A percentile compares a stretch with the other conserved stretches of the same genome.
Conservation (phyloP, 1,284 basidiomycete genomes). For the Sporisorium iseilematis-ciliati region DNA sequence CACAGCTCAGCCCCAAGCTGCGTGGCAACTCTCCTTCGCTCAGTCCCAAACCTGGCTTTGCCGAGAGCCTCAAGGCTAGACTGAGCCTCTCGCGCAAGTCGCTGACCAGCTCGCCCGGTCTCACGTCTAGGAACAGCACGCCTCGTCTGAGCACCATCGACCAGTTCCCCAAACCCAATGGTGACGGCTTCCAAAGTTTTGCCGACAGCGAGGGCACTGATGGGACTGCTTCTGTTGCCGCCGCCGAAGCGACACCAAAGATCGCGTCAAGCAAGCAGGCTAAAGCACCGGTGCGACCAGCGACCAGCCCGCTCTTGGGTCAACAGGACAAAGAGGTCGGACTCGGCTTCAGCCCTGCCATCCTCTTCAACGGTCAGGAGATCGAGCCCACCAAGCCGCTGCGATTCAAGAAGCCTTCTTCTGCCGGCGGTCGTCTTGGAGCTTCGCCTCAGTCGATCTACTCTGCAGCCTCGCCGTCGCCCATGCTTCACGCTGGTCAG, state of each 20-base stretch:
- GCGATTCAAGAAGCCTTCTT: constrained; percentile 35
- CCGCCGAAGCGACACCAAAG: constrained; percentile 26
- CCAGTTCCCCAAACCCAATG: constrained; percentile 34
- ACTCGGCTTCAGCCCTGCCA: constrained; percentile 38
- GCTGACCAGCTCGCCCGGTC: constrained; percentile 37
- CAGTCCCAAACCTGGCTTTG: constrained; percentile 40
- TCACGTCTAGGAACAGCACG: constrained; percentile 31
- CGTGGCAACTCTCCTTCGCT: constrained; percentile 29
- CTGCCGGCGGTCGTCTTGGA: constrained; percentile 34
- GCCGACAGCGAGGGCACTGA: neutral
- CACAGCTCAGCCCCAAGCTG: constrained; percentile 41
- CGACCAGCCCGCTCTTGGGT: constrained; percentile 29
- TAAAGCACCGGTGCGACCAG: constrained; percentile 19
- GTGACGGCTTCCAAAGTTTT: constrained; percentile 8
- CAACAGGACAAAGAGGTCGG: constrained; percentile 13
- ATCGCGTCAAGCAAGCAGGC: constrained; percentile 10
- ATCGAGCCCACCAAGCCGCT: constrained; percentile 43
- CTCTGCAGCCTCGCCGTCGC: constrained; percentile 33
- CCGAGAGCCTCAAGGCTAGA: constrained; percentile 38
- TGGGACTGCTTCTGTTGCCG: neutral
- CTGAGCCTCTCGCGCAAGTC: constrained; percentile 49
- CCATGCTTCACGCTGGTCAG: constrained; percentile 37
- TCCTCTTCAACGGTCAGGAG: constrained; percentile 46
- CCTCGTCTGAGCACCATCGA: constrained; percentile 35
- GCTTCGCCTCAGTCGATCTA: constrained; percentile 30